These are phyloP conservation scores for Spiraea crenata DNA, from an alignment of 331 rosid genomes.

Conservation along the genomic window DNA sequence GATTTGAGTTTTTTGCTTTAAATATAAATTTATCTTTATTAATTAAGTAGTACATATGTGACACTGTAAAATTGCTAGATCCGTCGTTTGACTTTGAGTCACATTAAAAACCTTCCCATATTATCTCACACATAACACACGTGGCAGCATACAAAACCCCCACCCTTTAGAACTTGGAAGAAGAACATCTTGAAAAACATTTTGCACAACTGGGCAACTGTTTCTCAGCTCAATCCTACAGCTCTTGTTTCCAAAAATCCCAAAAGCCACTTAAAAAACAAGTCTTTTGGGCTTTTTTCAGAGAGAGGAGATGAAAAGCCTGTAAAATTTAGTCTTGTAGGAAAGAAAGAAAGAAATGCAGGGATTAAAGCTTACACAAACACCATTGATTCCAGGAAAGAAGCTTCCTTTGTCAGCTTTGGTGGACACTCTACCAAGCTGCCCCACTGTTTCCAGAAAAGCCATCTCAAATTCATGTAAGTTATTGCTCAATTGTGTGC, in stretches of 20 bases:
- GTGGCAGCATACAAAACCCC: slow-evolving; percentile 33
- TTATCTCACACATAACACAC: slow-evolving; percentile 38
- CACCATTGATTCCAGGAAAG: slow-evolving; percentile 57
- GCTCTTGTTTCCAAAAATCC: slow-evolving; percentile 1
- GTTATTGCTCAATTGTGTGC: slow-evolving; percentile 9
- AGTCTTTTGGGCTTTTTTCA: slow-evolving; percentile 16
- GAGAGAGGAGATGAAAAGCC: slow-evolving; percentile 39
- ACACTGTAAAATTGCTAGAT: too few relatives aligned
- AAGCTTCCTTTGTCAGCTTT: slow-evolving; percentile 63
- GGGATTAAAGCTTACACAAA: slow-evolving; percentile 53
- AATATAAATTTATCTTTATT: too few relatives aligned
- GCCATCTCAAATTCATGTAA: slow-evolving; percentile 47
- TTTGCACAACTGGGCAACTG: slow-evolving; percentile 9
- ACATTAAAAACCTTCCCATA: not conserved
- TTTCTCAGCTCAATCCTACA: slow-evolving; percentile 20
- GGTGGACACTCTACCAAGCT: slow-evolving; percentile 52
- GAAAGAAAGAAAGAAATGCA: slow-evolving; percentile 43
- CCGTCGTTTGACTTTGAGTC: not conserved
- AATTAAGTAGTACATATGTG: too few relatives aligned
- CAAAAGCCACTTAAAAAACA: not conserved
- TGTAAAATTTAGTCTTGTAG: slow-evolving; percentile 32
- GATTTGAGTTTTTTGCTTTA: too few relatives aligned
- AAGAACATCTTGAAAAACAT: not conserved
- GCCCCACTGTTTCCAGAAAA: slow-evolving; percentile 28
- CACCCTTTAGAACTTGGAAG: slow-evolving; percentile 4